Evolutionary conservation across 2,329 filamentous ascomycete species (phyloP).

Genomic region (Pochonia chlamydosporia): DNA sequence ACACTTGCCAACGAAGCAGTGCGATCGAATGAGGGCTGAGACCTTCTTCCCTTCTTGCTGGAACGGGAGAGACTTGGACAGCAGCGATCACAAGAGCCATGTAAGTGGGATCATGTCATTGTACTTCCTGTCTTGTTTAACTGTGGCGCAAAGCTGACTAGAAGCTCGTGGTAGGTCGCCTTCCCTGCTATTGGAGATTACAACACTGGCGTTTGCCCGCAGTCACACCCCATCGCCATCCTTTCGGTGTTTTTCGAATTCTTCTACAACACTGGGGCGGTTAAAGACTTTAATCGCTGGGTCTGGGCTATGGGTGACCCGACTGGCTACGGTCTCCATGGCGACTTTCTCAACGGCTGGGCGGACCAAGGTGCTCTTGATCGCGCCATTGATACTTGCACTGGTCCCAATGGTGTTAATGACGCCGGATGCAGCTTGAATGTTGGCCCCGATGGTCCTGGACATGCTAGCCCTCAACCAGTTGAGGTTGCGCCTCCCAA

Average conservation of each 20-base stretch:
- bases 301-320: slow-evolving; percentile 21
- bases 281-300: slow-evolving; percentile 20
- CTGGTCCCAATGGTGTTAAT: slow-evolving; percentile 16
- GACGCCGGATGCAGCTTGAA: slow-evolving; percentile 19
- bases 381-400: slow-evolving; percentile 20
- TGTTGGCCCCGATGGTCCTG: slow-evolving; percentile 18
- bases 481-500: slow-evolving; percentile 15
- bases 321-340: slow-evolving; percentile 23
- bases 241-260: slow-evolving; percentile 41
- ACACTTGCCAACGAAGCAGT: slow-evolving; percentile 46
- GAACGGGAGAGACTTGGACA: slow-evolving; percentile 53
- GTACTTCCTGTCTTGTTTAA: background rate
- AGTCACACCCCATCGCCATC: slow-evolving; percentile 35
- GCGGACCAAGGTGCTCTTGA: slow-evolving; percentile 20
- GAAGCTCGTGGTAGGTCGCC: slow-evolving; percentile 14
- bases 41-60: slow-evolving; percentile 58
- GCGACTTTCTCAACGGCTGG: slow-evolving; percentile 24
- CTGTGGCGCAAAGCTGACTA: background rate
- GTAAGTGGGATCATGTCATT: slow-evolving; percentile 22
- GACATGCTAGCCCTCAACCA: slow-evolving; percentile 11
- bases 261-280: slow-evolving; percentile 33
- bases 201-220: slow-evolving; percentile 29
- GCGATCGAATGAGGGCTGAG: slow-evolving; percentile 46
- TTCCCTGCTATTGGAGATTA: slow-evolving; percentile 22
- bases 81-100: slow-evolving; percentile 48